These are phyloP conservation scores for Trichoderma afroharzianum DNA, from an alignment of 2,329 filamentous ascomycete genomes.

Conservation along the genomic window DNA sequence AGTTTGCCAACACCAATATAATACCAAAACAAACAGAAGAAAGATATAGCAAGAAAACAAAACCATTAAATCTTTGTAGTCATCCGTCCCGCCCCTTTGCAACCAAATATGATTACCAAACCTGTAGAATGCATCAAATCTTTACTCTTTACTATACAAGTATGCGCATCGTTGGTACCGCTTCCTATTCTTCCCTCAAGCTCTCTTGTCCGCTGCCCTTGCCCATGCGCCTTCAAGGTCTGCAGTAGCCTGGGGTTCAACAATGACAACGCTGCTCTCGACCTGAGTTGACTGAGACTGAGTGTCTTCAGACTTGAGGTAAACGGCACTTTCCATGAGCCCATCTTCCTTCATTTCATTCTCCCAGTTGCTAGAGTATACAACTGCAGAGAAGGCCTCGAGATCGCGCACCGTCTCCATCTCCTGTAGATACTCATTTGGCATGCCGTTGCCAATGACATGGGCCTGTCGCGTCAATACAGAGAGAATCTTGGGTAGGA, in stretches of 20 bases:
- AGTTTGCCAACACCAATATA: neutral
- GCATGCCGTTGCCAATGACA: conserved; percentile 74
- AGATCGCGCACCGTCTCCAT: conserved; percentile 75
- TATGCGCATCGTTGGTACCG: neutral
- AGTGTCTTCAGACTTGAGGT: conserved; percentile 29
- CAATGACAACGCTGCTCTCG: conserved; percentile 53
- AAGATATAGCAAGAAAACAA: neutral
- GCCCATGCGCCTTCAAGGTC: conserved; percentile 69
- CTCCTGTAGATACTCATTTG: conserved; percentile 66
- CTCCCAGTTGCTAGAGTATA: conserved; percentile 82
- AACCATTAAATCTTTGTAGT: conserved; percentile 4
- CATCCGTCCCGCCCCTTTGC: neutral
- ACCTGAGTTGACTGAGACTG: conserved; percentile 22
- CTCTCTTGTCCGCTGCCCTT: conserved; percentile 46
- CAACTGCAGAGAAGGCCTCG: conserved; percentile 80
- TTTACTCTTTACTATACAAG: conserved; percentile 15
- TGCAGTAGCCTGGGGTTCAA: conserved; percentile 40
- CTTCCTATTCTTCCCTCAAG: neutral
- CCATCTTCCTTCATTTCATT: conserved; percentile 56
- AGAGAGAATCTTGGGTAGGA: conserved; percentile 82
- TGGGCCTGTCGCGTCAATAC: conserved; percentile 90
- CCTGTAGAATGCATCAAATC: conserved; percentile 5
- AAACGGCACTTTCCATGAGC: conserved; percentile 37
- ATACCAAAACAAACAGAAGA: neutral
- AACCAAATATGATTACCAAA: neutral